Evolutionary conservation across 495 filamentous ascomycete species (phyloP).

Genomic region (Aspergillus bertholletiae): DNA sequence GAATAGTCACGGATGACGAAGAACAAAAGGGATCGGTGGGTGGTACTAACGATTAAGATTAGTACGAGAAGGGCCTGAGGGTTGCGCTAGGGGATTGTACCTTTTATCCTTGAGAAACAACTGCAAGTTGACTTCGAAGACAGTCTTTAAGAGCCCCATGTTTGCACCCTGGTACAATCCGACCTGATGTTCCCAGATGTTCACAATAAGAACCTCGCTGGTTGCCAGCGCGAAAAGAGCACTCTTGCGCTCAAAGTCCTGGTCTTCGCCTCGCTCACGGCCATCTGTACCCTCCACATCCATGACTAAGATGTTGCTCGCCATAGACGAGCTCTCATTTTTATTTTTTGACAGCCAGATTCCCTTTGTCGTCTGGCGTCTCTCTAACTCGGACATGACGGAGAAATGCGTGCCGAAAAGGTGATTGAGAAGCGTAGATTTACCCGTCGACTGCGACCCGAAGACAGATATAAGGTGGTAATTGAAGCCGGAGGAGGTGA

Average conservation of each 20-base stretch:
- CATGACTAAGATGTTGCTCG: constrained; percentile 98
- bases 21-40: constrained; percentile 88
- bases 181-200: constrained; percentile 99
- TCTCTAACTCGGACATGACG: constrained; percentile 89
- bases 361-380: constrained; percentile 95
- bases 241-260: constrained; percentile 98
- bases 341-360: constrained; percentile 99
- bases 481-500: constrained; percentile 89
- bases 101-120: constrained; percentile 91
- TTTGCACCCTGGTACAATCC: constrained; percentile 97
- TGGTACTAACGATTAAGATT: constrained; percentile 56
- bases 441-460: constrained; percentile 96
- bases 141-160: constrained; percentile 96
- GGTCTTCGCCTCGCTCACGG: constrained; percentile 92
- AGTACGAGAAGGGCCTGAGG: constrained; percentile 9
- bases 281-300: constrained; percentile 98
- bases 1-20: constrained; percentile 98
- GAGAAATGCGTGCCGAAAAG: constrained; percentile 95
- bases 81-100: constrained; percentile 46
- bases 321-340: constrained; percentile 61
- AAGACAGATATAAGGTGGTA: constrained; percentile 99
- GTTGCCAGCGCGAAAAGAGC: constrained; percentile 95
- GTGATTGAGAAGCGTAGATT: constrained; percentile 94
- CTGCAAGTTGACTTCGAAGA: constrained; percentile 97
- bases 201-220: constrained; percentile 96